Evolutionary conservation across 108 stramenopile genomes (phyloP).

Genomic region (Pseudonitzschia delicatissima): DNA sequence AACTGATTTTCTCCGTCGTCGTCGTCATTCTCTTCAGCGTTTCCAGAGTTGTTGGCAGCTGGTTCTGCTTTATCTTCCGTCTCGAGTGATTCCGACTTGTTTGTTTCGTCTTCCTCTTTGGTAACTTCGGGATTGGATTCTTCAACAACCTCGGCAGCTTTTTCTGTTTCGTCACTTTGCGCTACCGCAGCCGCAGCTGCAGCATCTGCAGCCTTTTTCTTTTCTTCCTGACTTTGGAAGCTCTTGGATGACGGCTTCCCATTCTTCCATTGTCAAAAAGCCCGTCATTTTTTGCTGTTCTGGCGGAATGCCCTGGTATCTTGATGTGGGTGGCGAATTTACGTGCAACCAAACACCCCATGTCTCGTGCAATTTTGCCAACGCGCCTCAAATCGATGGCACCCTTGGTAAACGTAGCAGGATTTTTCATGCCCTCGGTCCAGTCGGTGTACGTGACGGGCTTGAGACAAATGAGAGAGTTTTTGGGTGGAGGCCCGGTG

Average conservation of each 20-base stretch:
- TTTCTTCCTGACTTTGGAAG: neutral
- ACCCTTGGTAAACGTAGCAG: slow-evolving; percentile 53
- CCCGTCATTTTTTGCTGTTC: slow-evolving; percentile 25
- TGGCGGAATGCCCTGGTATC: slow-evolving; percentile 9
- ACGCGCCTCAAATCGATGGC: slow-evolving; percentile 58
- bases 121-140: no score
- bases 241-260: slow-evolving; percentile 24
- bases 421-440: slow-evolving; percentile 74
- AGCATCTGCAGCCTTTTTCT: neutral
- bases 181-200: neutral
- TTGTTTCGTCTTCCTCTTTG: no score
- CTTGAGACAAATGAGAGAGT: slow-evolving; percentile 33
- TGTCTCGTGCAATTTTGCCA: slow-evolving; percentile 48
- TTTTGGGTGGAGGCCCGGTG: slow-evolving; percentile 22
- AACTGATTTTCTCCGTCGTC: slow-evolving; percentile 33
- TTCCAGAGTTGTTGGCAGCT: neutral
- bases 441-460: slow-evolving; percentile 85
- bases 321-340: slow-evolving; percentile 55
- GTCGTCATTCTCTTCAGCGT: slow-evolving; percentile 22
- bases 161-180: neutral
- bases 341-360: slow-evolving; percentile 80
- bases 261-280: slow-evolving; percentile 31
- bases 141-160: neutral
- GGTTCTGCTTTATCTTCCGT: slow-evolving; percentile 17
- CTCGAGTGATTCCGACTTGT: neutral